Evolutionary conservation across 202 grass and related monocot species (phyloP).

Genomic region (Dendrocalamus latiflorus): DNA sequence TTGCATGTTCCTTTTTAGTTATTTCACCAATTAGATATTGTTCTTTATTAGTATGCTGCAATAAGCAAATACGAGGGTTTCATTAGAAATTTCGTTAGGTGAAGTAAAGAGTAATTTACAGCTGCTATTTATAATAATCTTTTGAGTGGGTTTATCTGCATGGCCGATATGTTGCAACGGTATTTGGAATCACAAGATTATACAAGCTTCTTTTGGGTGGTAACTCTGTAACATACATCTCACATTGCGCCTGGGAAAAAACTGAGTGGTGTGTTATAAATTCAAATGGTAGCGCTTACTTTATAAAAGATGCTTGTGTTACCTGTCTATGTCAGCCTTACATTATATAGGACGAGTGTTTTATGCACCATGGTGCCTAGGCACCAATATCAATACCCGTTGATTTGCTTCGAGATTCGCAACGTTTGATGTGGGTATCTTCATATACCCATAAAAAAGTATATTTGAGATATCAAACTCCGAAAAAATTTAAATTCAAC

Average conservation of each 20-base stretch:
- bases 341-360: no score
- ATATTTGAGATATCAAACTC: no score
- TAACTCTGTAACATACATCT: not conserved
- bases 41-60: not conserved
- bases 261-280: not conserved
- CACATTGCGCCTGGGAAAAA: not conserved
- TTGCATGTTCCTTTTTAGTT: not conserved
- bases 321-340: no score
- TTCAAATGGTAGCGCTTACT: not conserved
- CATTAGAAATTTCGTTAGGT: not conserved
- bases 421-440: no score
- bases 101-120: not conserved
- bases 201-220: not conserved
- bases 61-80: not conserved
- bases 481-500: no score
- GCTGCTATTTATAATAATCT: not conserved
- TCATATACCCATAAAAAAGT: no score
- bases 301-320: no score
- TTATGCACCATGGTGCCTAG: no score
- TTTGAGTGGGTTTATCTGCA: not conserved
- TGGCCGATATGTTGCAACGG: not conserved
- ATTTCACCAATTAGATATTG: not conserved
- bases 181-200: not conserved
- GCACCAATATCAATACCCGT: no score
- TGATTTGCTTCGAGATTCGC: no score